Evolutionary conservation across 2,329 filamentous ascomycete species (phyloP).

Genomic region (Knoxdaviesia proteae): DNA sequence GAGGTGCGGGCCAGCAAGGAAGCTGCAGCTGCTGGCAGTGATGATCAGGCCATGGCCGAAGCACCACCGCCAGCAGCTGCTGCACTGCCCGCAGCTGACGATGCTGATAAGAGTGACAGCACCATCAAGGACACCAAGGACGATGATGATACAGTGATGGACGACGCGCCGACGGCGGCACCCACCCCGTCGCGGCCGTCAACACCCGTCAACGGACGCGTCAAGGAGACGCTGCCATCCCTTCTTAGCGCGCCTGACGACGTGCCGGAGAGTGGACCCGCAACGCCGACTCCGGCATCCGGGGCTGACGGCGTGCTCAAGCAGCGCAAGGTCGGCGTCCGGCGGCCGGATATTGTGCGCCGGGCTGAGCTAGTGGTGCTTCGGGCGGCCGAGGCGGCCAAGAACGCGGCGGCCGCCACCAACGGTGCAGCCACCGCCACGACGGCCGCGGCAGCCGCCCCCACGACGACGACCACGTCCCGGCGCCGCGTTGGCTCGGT

Average conservation of each 20-base stretch:
- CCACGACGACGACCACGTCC: neutral
- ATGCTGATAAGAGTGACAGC: no score
- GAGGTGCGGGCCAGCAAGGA: constrained; percentile 19
- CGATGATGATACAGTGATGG: no score
- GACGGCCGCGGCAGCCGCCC: constrained; percentile 19
- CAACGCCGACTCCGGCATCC: neutral
- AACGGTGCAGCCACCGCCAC: constrained; percentile 14
- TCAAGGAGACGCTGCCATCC: no score
- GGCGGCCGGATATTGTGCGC: constrained; percentile 36
- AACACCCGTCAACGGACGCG: no score
- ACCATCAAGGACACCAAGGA: no score
- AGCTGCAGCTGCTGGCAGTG: no score
- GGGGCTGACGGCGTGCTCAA: constrained; percentile 17
- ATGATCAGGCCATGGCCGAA: no score
- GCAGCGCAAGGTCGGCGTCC: constrained; percentile 21
- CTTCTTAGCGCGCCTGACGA: neutral
- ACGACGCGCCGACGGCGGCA: no score
- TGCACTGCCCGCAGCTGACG: no score
- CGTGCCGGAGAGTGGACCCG: neutral
- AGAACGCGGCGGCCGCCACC: constrained; percentile 9
- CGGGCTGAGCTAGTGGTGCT: constrained; percentile 38
- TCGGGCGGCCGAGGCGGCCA: constrained; percentile 27
- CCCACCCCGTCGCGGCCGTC: no score
- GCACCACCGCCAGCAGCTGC: no score
- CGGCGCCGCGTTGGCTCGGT: neutral